Percentiles rank a stretch among this genome's conserved stretches.
Conservation (phyloP, 306 rosid genomes). For the Gillenia trifoliata region DNA sequence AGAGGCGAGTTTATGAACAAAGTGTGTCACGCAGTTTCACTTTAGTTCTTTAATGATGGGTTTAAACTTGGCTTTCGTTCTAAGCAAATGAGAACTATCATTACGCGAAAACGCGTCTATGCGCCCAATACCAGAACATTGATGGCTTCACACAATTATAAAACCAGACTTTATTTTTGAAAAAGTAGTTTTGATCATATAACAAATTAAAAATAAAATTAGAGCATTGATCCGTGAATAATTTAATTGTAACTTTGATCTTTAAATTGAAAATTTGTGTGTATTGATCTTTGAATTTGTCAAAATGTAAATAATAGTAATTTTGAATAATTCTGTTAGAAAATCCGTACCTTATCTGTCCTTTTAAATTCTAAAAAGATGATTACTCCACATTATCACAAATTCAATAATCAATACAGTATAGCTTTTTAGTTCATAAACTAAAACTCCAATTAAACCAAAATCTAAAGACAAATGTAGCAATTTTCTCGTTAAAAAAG, state of each 20-base stretch:
- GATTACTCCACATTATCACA: background rate
- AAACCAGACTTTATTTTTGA: background rate
- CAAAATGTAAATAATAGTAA: background rate
- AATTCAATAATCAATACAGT: no score
- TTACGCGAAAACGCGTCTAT: slow-evolving; percentile 45
- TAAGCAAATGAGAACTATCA: slow-evolving; percentile 15
- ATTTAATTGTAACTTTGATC: no score
- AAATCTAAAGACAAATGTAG: background rate
- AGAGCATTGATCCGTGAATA: background rate
- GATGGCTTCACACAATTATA: background rate
- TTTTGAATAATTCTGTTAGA: no score
- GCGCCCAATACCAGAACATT: background rate
- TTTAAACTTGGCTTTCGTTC: slow-evolving; percentile 10
- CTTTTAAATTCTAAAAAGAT: background rate
- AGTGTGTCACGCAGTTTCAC: background rate
- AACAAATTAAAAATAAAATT: no score
- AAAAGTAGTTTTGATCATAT: background rate
- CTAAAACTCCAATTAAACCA: background rate
- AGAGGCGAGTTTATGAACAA: slow-evolving; percentile 1
- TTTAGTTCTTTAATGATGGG: background rate
- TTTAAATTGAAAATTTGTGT: background rate
- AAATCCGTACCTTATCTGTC: background rate
- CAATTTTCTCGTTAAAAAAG: background rate
- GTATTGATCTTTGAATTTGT: no score
- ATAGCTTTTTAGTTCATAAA: background rate